Evolutionary conservation across 73 alveolate species (phyloP).

Genomic region (Durusdinium trenchii): DNA sequence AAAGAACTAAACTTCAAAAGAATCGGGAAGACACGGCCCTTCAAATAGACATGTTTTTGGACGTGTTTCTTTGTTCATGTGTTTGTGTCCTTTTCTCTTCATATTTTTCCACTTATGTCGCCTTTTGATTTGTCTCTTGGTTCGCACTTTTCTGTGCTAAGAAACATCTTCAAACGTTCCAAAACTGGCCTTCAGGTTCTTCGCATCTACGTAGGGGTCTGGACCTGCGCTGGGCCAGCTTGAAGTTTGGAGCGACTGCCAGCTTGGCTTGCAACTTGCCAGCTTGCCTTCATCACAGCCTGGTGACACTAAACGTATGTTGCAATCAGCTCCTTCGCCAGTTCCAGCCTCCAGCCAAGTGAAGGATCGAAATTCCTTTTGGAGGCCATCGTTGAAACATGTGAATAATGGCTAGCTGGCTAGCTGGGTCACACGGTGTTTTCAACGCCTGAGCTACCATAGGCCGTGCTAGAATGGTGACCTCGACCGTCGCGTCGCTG

Average conservation of each 20-base stretch:
- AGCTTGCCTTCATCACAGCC: constrained; percentile 61
- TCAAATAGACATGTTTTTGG: too few relatives aligned
- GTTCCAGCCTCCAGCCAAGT: constrained; percentile 62
- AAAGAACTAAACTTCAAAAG: too few relatives aligned
- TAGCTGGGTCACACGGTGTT: too few relatives aligned
- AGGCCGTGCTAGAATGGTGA: constrained; percentile 81
- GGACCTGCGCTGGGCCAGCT: neutral
- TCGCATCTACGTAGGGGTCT: constrained; percentile 45
- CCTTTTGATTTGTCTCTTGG: too few relatives aligned
- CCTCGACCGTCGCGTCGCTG: neutral
- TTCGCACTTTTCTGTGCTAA: neutral
- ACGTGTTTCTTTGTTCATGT: too few relatives aligned
- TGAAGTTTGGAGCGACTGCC: neutral
- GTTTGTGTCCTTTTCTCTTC: too few relatives aligned
- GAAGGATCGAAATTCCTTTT: neutral
- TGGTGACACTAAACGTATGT: constrained; percentile 80
- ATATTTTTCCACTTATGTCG: too few relatives aligned
- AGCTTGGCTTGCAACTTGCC: neutral
- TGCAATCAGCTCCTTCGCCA: constrained; percentile 86
- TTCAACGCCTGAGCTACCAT: constrained; percentile 61
- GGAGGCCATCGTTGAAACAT: too few relatives aligned
- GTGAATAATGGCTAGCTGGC: too few relatives aligned
- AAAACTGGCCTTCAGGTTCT: constrained; percentile 43
- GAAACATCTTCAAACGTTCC: neutral
- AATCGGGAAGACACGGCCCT: too few relatives aligned